A percentile compares a stretch with the other conserved stretches of the same genome.
Evolutionary conservation across 805 yeast genomes (phyloP).

Genomic region (Candida germanica): DNA sequence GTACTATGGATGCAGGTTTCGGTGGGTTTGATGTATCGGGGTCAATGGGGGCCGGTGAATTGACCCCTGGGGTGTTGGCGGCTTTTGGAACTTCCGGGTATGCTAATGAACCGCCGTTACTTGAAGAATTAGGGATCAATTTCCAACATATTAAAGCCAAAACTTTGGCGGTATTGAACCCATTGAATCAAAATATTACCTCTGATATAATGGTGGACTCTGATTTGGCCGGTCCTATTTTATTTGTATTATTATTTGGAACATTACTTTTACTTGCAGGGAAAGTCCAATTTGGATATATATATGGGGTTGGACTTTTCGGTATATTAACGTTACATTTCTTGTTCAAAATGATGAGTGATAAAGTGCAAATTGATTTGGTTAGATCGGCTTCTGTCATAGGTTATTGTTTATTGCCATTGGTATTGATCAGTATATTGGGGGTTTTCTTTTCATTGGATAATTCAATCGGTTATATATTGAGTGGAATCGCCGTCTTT

Average conservation of each 20-base stretch:
- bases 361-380: constrained; percentile 51
- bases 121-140: constrained; percentile 92
- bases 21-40: constrained; percentile 38
- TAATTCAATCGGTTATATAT: constrained; percentile 66
- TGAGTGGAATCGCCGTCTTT: constrained; percentile 63
- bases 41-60: constrained; percentile 42
- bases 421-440: constrained; percentile 72
- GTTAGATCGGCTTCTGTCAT: constrained; percentile 82
- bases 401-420: constrained; percentile 90
- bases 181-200: constrained; percentile 57
- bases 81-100: constrained; percentile 93
- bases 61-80: constrained; percentile 77
- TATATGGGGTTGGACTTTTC: constrained; percentile 91
- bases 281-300: constrained; percentile 93
- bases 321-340: constrained; percentile 85
- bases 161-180: constrained; percentile 83
- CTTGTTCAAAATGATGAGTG: constrained; percentile 84
- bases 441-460: constrained; percentile 69
- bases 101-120: constrained; percentile 88
- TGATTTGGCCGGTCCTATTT: constrained; percentile 92
- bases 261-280: constrained; percentile 80
- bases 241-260: constrained; percentile 86
- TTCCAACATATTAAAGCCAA: constrained; percentile 81
- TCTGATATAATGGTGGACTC: constrained; percentile 80
- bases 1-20: constrained; percentile 39